Conservation (phyloP, 1,284 basidiomycete genomes). For the Apiotrichum gamsii region DNA sequence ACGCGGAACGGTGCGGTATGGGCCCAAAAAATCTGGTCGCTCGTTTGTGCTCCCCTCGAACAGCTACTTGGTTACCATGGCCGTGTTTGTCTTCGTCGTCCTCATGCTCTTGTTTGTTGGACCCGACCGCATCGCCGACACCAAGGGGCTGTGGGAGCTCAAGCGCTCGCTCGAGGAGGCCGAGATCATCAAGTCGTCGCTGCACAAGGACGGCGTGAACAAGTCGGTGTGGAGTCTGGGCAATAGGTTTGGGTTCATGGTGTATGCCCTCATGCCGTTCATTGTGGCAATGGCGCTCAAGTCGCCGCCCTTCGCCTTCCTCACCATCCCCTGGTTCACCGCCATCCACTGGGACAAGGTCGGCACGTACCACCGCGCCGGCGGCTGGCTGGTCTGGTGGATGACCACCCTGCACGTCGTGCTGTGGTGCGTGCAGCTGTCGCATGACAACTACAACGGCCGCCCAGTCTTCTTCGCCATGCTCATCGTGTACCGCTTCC, state of each 20-base stretch:
- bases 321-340: conserved; percentile 62
- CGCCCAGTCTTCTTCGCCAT: conserved; percentile 58
- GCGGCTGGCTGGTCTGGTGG: conserved; percentile 67
- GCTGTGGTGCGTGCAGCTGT: conserved; percentile 69
- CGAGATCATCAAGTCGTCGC: conserved; percentile 13
- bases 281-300: conserved; percentile 72
- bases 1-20: conserved; percentile 19
- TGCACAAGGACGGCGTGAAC: conserved; percentile 53
- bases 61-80: conserved; percentile 54
- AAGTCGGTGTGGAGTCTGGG: conserved; percentile 75
- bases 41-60: conserved; percentile 59
- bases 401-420: conserved; percentile 62
- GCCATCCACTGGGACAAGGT: conserved; percentile 74
- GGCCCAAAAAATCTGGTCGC: conserved; percentile 36
- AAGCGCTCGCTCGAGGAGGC: conserved; percentile 1
- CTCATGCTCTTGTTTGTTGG: conserved; percentile 57
- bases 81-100: conserved; percentile 49
- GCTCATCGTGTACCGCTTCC: conserved; percentile 64
- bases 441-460: conserved; percentile 52
- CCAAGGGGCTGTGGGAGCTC: conserved; percentile 14
- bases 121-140: conserved; percentile 66
- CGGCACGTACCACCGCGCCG: conserved; percentile 63
- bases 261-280: conserved; percentile 70
- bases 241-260: conserved; percentile 65
- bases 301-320: conserved; percentile 70